Percentiles rank a stretch among this genome's conserved stretches.
Conservation (phyloP, 1,284 basidiomycete genomes). For the Heterobasidion occidentale region DNA sequence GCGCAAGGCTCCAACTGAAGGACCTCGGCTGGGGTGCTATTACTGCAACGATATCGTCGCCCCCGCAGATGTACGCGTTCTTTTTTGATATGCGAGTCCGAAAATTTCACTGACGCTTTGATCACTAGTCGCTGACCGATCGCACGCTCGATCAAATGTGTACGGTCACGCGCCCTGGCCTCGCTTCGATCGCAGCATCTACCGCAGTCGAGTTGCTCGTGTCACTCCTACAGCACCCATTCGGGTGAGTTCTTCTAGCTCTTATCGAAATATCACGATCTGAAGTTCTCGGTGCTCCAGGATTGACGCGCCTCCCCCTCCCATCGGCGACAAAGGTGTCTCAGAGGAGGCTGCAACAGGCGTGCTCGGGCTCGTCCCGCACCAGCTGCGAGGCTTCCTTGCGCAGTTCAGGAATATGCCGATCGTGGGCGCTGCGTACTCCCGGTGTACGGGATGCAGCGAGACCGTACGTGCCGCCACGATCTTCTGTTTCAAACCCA, state of each 20-base stretch:
- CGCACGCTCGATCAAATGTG: conserved; percentile 99
- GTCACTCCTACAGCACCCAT: conserved; percentile 84
- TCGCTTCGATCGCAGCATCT: conserved; percentile 88
- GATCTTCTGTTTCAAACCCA: not conserved
- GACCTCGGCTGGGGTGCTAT: conserved; percentile 77
- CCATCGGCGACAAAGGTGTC: conserved; percentile 27
- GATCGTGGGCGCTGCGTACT: conserved; percentile 82
- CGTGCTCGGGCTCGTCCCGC: conserved; percentile 83
- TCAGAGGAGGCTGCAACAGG: conserved; percentile 32
- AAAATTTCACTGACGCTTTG: conserved; percentile 1
- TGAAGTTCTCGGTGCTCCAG: conserved; percentile 25
- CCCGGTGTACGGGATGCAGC: conserved; percentile 88
- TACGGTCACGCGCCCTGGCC: conserved; percentile 94
- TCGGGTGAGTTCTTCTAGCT: conserved; percentile 48
- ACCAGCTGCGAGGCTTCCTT: conserved; percentile 89
- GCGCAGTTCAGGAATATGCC: conserved; percentile 80
- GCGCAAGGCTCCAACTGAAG: conserved; percentile 29
- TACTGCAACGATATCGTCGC: conserved; percentile 99
- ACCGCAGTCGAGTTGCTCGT: conserved; percentile 91
- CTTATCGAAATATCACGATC: not conserved
- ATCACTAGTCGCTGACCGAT: conserved; percentile 80
- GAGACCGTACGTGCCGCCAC: conserved; percentile 44
- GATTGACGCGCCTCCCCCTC: conserved; percentile 59
- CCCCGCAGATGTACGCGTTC: conserved; percentile 74
- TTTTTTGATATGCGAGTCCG: not conserved